Base-by-base conservation (phyloP, 305 asterid species). In the Solanum hybrid region DNA sequence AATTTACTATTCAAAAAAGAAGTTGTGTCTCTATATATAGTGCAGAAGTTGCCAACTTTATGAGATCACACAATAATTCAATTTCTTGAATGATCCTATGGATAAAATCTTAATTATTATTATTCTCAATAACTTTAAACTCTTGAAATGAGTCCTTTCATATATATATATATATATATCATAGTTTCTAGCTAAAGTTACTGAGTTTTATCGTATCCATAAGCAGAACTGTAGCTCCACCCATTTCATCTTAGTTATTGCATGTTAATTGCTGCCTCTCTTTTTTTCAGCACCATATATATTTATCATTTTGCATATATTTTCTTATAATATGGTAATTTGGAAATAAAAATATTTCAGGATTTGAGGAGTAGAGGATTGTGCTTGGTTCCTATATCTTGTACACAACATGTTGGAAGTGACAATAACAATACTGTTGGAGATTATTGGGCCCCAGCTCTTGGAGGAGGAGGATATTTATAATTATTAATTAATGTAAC, bases 291-390 rank as follows among this genome's bases (percentile, higher is more conserved):
- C 66, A 19, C 5, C 26, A 3, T 60, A 19, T 60, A 19, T 60
- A 60, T 60, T 60, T 60, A 60, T 60, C 71, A 69, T 27, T 24
- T 42, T 82, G 36, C 27, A 42, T 82, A 0, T 24, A 82, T 6
- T 73, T 29, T 29, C n/a, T 29, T 14, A 69, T 40, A 40, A 32
- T 75, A 14, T 32, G 12, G 14, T 42, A 2, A 38, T 42, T 15
- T 27, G 36, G 17, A 42, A 82, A 45, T 27, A 82, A 40, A 69
- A 69, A 4, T 69, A 69, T 69, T 69, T 31, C 38, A 94, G 98
- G 97, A 96, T 90, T 93, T 97, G 89, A 95, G 93, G 91, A 96
- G 97, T 86, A 92, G 97, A 94, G 99, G 99, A 38, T 88, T 97
- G 90, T 97, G 99, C 88, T 88, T 97, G 93, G 96, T 95, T 78